Base-by-base conservation (phyloP, 768 basidiomycete species). In the Goffeauzyma gilvescens region DNA sequence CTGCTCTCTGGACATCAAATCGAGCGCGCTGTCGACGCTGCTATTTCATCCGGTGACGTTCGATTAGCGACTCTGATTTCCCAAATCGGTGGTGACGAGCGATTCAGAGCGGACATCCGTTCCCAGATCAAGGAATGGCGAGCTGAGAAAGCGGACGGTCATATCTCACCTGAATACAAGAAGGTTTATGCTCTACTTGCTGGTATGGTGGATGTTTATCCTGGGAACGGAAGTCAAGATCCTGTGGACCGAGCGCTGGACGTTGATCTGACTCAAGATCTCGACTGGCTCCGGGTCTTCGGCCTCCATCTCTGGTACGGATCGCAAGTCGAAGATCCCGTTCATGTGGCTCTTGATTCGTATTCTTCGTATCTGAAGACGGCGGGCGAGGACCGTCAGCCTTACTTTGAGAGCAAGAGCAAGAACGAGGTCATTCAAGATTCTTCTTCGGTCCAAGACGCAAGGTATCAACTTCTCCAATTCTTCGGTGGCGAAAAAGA, bases 231-330 rank as follows among this genome's bases (percentile, higher is more conserved):
- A 38, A 72, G 72, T 2, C 67, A 68, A 21, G 74, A 72, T 14
- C 52, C 71, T 18, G 68, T 70, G 50, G 72, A 72, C 34, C 70
- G 48, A 6, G 46, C 49, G 38, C 38, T 54, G 7, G 75, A 78
- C 42, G 56, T 83, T 21, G 67, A 74, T 42, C 67, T 93, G 4
- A 68, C 75, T 14, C 67, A 76, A 40, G 80, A 75, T 0, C 63
- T 95, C 41, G 89, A 93, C 58, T 98, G 93, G 93, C 89, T 86
- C 60, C 75, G 86, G 15, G 78, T 78, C 1, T 82, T 96, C 57
- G 93, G 84, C 2, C 65, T 95, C 32, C 78, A 78, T 48, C 66
- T 96, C 24, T 98, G 93, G 93, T 95, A 78, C 59, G 76, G 75
- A 1, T 71, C 77, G 32, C 70, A 75, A 5, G 55, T 65, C 37